These are phyloP conservation scores for Talaromyces sp. DNA, from an alignment of 2,329 filamentous ascomycete species.

Conservation along the genomic window DNA sequence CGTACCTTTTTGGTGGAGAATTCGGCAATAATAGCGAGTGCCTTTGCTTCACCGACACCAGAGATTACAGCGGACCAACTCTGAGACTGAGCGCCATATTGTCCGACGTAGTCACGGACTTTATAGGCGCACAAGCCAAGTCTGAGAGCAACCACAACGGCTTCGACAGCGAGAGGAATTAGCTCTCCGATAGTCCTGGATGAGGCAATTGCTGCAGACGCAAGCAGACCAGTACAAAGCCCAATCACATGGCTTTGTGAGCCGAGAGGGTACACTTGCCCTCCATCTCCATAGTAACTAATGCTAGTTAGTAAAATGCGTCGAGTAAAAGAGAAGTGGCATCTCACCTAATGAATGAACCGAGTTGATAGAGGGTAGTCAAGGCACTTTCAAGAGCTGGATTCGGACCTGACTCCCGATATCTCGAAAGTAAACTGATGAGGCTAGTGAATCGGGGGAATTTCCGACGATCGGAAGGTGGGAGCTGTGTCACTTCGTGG, in stretches of 20 bases:
- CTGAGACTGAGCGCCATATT: slow-evolving; percentile 25
- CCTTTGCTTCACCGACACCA: slow-evolving; percentile 35
- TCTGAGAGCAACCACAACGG: slow-evolving; percentile 42
- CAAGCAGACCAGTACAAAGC: slow-evolving; percentile 43
- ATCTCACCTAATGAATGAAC: slow-evolving; percentile 44
- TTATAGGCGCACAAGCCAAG: slow-evolving; percentile 41
- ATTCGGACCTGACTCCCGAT: slow-evolving; percentile 32
- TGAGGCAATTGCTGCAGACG: slow-evolving; percentile 40
- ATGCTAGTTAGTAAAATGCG: slow-evolving; percentile 20
- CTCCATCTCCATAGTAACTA: slow-evolving; percentile 43
- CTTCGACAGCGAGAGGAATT: slow-evolving; percentile 40
- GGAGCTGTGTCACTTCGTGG: slow-evolving; percentile 36
- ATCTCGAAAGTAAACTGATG: slow-evolving; percentile 35
- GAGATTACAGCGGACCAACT: slow-evolving; percentile 43
- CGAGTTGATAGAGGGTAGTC: slow-evolving; percentile 43
- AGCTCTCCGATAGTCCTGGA: slow-evolving; percentile 42
- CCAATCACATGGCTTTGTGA: slow-evolving; percentile 40
- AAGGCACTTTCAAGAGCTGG: slow-evolving; percentile 43
- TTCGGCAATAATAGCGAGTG: slow-evolving; percentile 23
- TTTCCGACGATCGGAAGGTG: slow-evolving; percentile 32
- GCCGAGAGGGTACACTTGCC: slow-evolving; percentile 38
- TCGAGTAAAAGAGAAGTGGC: background rate
- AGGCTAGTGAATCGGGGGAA: slow-evolving; percentile 42
- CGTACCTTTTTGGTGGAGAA: slow-evolving; percentile 29
- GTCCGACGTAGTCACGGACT: slow-evolving; percentile 37